Evolutionary conservation across 371 early-diverging fungal genomes (phyloP), one percentile per base, ranked within the genome.

Genomic region (Ordospora pajunii): DNA sequence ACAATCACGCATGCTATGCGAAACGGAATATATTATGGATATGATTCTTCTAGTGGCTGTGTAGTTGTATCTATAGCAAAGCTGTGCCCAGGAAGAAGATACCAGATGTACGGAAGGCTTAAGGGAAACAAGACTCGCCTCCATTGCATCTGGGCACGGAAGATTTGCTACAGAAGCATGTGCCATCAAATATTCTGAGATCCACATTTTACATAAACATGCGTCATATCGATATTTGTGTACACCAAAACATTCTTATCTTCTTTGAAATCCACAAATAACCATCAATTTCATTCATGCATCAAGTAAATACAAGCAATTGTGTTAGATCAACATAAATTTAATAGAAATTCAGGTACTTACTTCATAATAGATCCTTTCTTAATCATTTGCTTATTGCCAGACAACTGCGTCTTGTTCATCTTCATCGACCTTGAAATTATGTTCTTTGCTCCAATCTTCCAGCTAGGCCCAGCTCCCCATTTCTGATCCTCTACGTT

Each of bases 151-250:
- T 11, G 17, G 6, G 14, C 17, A 27, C 27, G n/a, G 27, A 40
- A 58, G 37, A 58, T 58, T 37, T 58, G 58, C 14, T 58, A 58
- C 19, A 58, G 58, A 14, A 58, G 58, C 7, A 27, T 58, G 37
- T 58, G 58, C 58, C 40, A 58, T 19, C 37, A 58, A 25, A 58
- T 58, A 58, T 58, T 58, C 58, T 58, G n/a, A 27, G n/a, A 17
- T 32, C 27, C 19, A 37, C 40, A 58, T 37, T 58, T 25, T 58
- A 58, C 25, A 32, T 32, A 32, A 32, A 32, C 2, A 32, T 32
- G 32, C 5, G 5, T 32, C 5, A 2, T 2, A 32, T n/a, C n/a
- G 32, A 32, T 32, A 32, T 5, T 32, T 32, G 1, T 32, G 2
- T 32, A 32, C 5, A 32, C 5, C 32, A 32, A 32, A 2, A 32